These are phyloP conservation scores for Flaveria linearis DNA, from an alignment of 129 eudicot genomes.

Conservation along the genomic window DNA sequence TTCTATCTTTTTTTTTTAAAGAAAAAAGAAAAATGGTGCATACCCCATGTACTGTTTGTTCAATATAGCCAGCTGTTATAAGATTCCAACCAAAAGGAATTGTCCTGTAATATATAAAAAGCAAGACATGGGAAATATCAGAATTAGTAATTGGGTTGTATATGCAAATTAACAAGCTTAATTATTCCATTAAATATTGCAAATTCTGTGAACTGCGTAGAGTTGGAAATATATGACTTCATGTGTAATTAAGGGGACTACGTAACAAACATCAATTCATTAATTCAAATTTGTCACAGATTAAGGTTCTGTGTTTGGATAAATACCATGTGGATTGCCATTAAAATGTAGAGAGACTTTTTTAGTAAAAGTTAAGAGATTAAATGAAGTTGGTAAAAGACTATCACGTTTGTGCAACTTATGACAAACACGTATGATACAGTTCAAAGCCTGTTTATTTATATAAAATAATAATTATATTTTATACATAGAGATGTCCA, in stretches of 20 bases:
- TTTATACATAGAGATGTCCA: background rate
- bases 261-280: background rate
- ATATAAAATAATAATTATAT: background rate
- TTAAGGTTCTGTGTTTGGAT: background rate
- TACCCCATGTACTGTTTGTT: conserved; percentile 91
- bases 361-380: background rate
- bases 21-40: conserved; percentile 15
- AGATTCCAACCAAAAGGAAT: conserved; percentile 99
- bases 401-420: background rate
- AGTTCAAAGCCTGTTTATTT: conserved; percentile 2
- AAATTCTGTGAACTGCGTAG: background rate
- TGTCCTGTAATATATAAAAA: conserved; percentile 60
- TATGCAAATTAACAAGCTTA: conserved; percentile 3
- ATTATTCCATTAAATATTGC: background rate
- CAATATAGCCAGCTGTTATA: conserved; percentile 89
- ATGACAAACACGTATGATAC: background rate
- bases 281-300: background rate
- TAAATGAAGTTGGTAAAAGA: background rate
- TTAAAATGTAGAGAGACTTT: background rate
- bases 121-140: conserved; percentile 15
- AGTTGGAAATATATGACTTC: background rate
- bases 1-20: background rate
- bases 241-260: background rate
- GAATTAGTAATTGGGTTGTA: conserved; percentile 6
- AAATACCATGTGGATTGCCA: background rate